Percentiles rank a stretch among this genome's conserved stretches.
phyloP scores from a whole-genome alignment of 139 green algal genomes.

The Chlamydomonas sp. region DNA sequence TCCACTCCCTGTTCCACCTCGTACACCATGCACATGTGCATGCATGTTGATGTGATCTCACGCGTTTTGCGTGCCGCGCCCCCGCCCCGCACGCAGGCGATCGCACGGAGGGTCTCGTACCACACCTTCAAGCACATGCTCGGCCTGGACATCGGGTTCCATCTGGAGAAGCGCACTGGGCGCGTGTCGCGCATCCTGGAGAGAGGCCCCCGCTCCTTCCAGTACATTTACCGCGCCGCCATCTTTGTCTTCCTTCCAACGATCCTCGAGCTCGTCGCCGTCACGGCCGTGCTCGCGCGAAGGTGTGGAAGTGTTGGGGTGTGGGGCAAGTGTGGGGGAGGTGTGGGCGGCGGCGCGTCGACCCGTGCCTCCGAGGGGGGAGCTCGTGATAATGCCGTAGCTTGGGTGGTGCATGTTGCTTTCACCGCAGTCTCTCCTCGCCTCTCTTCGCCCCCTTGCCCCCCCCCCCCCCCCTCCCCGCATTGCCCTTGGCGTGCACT shows the following conservation, averaged over 20 bases:
- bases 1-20: no score
- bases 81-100: constrained; percentile 36
- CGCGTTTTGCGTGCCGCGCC: no score
- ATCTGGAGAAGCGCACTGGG: constrained; percentile 82
- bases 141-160: constrained; percentile 70
- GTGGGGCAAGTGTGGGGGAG: no score
- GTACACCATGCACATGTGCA: no score
- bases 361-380: not conserved
- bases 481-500: no score
- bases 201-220: constrained; percentile 74
- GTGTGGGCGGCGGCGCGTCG: not conserved
- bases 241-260: constrained; percentile 95
- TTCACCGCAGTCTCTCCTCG: no score
- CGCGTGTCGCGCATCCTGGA: constrained; percentile 83
- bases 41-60: no score
- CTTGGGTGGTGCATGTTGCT: no score
- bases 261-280: constrained; percentile 76
- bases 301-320: no score
- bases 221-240: constrained; percentile 86
- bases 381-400: not conserved
- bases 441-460: no score
- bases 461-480: no score
- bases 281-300: constrained; percentile 70
- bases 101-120: constrained; percentile 51
- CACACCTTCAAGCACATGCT: constrained; percentile 81